Base-by-base conservation (phyloP, 148 eudicot species). In the Rhododendron molle region DNA sequence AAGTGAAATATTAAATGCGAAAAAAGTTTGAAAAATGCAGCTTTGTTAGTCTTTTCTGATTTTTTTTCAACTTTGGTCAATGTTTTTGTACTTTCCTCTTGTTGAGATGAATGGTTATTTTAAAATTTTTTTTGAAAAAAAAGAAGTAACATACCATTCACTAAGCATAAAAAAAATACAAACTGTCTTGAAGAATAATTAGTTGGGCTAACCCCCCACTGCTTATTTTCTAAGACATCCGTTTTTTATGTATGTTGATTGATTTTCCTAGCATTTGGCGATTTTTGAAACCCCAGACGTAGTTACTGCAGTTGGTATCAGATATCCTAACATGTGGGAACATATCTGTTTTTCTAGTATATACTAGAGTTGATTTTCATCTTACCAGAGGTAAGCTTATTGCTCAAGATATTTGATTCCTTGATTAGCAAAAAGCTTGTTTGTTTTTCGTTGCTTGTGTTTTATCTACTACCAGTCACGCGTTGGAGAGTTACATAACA, bases 391-490 rank as follows among this genome's bases (percentile, higher is more conserved):
- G 71, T 82, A 10, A 62, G 7, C 44, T 58, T 67, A 38, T 18
- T 50, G 36, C 49, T 85, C 52, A 54, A 20, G 26, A 46, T 32
- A 23, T 87, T 72, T 36, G 62, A 78, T 58, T 83, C 54, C 30
- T 76, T 12, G 69, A 49, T 73, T 50, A 49, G 8, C 21, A 83
- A 30, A 62, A 13, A 9, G n/a, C 60, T 83, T 80, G 52, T 18
- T 43, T 34, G 3, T 14, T 30, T 14, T 69, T n/a, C 60, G 28
- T 78, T 81, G 67, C 77, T 83, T 13, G 40, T 83, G 58, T 49
- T 83, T 52, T 58, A 49, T 26, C n/a, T 47, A 18, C 38, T 15
- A 74, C 85, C 86, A 26, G 44, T 81, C 77, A 85, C 81, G 43
- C 69, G 49, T 73, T 73, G 4, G 49, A 30, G 81, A 71, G 80